Evolutionary conservation across 2,329 filamentous ascomycete genomes (phyloP).

Genomic region (Apiospora malaysiana): DNA sequence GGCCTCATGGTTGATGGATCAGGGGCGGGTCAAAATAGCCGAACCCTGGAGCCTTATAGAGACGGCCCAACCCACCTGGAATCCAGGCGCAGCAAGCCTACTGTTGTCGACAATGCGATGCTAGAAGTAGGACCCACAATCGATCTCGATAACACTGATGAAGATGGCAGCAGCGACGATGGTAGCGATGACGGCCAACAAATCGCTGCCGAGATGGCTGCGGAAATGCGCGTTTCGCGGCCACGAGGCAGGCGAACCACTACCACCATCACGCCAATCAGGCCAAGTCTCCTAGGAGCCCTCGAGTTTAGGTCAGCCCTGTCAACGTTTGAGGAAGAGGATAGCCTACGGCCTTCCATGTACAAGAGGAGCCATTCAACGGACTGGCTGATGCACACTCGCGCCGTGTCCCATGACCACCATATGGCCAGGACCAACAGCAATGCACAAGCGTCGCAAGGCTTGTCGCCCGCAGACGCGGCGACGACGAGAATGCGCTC

Average conservation of each 20-base stretch:
- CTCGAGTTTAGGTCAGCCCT: constrained; percentile 92
- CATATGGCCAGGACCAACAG: neutral
- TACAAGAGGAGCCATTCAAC: constrained; percentile 73
- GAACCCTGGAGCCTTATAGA: constrained; percentile 69
- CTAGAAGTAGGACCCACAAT: constrained; percentile 55
- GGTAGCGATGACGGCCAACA: constrained; percentile 62
- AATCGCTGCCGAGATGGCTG: constrained; percentile 82
- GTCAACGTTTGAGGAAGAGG: constrained; percentile 82
- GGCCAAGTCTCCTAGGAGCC: constrained; percentile 90
- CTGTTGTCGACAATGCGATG: constrained; percentile 46
- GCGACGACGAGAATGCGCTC: constrained; percentile 47
- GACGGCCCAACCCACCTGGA: constrained; percentile 53
- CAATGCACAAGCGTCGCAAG: neutral
- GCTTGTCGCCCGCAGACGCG: constrained; percentile 20
- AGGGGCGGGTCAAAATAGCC: constrained; percentile 50
- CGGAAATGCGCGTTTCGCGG: constrained; percentile 88
- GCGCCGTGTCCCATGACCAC: neutral
- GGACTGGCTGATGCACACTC: constrained; percentile 46
- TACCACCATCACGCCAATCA: constrained; percentile 81
- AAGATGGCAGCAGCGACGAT: constrained; percentile 54
- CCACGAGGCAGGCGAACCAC: constrained; percentile 69
- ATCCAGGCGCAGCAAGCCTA: constrained; percentile 28
- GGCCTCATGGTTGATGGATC: constrained; percentile 69
- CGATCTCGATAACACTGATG: constrained; percentile 55
- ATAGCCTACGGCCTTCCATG: constrained; percentile 75